Conservation (phyloP, 176 grass and related monocot genomes). For the Juncus inflexus region DNA sequence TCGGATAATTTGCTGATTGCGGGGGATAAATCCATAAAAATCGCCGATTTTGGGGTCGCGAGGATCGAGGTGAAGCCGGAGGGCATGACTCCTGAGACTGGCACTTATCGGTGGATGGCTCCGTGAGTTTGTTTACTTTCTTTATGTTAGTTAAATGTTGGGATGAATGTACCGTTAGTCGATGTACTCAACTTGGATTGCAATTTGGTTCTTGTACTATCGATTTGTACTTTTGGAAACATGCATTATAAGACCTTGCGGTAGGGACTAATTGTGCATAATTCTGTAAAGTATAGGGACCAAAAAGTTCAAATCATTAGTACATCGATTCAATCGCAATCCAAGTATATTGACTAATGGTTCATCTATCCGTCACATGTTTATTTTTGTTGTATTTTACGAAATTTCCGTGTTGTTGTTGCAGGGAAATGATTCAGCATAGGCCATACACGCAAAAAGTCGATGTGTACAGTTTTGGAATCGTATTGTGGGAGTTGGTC, state of each 20-base stretch:
- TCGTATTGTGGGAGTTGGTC: constrained; percentile 73
- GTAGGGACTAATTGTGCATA: no score
- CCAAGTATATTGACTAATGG: neutral
- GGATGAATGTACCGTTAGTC: no score
- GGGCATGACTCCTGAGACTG: constrained; percentile 77
- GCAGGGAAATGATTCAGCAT: constrained; percentile 86
- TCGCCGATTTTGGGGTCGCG: constrained; percentile 81
- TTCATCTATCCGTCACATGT: neutral
- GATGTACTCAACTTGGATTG: no score
- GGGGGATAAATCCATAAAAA: constrained; percentile 75
- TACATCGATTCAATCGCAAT: neutral
- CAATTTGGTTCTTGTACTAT: neutral
- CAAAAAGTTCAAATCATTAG: no score
- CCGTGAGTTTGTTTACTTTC: constrained; percentile 48
- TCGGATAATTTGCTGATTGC: constrained; percentile 73
- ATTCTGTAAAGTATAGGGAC: no score
- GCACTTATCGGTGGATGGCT: constrained; percentile 83
- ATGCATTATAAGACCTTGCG: neutral
- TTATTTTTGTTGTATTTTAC: neutral
- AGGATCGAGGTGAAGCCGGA: constrained; percentile 70
- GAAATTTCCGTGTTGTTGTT: neutral
- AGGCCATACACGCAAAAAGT: constrained; percentile 78
- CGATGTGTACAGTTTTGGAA: constrained; percentile 76
- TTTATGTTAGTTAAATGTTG: neutral
- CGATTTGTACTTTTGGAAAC: neutral